Evolutionary conservation across 2,329 filamentous ascomycete species (phyloP), one percentile per base, ranked within the genome.

Genomic region (Ceratocystis colombiana): DNA sequence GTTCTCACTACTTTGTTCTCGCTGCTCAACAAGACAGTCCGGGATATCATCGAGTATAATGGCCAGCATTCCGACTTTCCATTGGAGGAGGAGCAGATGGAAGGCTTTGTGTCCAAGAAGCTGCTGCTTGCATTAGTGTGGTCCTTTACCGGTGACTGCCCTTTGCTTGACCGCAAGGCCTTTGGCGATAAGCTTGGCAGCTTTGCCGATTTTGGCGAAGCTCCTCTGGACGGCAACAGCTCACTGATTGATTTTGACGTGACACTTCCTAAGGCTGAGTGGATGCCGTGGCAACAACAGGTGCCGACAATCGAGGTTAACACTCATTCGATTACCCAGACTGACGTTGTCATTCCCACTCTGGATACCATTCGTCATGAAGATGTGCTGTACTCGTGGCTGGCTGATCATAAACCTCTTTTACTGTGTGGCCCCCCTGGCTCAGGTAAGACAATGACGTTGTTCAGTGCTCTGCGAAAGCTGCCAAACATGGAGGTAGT

Each of bases 401-500:
- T 99, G 57, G 94, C 95, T 17, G 94, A 99, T 75, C 94, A 99
- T 75, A 99, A 99, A 78, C 94, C 95, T 12, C 81, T 99, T 20
- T 80, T 99, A 64, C 87, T 99, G 17, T 99, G 94, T 74, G 95
- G 94, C 75, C 95, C 94, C 73, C 94, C 94, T 67, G 94, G 94
- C 79, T 99, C 94, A 64, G 94, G 94, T 81, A 99, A 99, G 80
- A 99, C 94, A 3, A 99, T 99, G 94, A 99, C 94, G 10, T 80
- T 99, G 12, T 99, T 99, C 79, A 96, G 93, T 74, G 94, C 94
- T 44, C 84, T 99, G 65, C 88, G 94, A 70, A 99, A 99, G 77
- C 80, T 99, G 67, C 93, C 93, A 2, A 96, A 96, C 74, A 96
- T 99, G 92, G 94, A 99, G 76, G 91, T 96, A 67, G 95, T 99